A percentile compares a stretch with the other conserved stretches of the same genome.
phyloP scores from a whole-genome alignment of 164 flowering plant species.

The Magnolia sinica region DNA sequence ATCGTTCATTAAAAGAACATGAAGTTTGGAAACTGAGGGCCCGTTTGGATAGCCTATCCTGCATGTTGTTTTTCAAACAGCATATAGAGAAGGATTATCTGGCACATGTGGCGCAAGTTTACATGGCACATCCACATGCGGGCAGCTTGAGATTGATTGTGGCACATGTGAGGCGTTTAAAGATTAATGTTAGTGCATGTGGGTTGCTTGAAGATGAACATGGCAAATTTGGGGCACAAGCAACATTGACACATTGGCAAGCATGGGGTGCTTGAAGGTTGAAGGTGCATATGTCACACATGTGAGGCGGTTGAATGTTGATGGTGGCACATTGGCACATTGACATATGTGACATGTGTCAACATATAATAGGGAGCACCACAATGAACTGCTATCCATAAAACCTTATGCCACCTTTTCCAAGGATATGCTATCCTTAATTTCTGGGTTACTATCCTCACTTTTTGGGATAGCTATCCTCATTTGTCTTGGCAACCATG shows the following conservation, averaged over 20 bases:
- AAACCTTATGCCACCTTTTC: neutral
- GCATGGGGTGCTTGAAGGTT: neutral
- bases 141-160: neutral
- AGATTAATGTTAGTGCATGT: neutral
- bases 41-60: neutral
- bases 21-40: neutral
- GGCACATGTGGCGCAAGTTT: too few relatives aligned
- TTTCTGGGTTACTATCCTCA: too few relatives aligned
- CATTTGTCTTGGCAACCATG: too few relatives aligned
- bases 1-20: neutral
- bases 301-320: too few relatives aligned
- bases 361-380: neutral
- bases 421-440: neutral
- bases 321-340: neutral
- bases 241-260: neutral
- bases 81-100: too few relatives aligned
- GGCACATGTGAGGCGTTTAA: neutral
- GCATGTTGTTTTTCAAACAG: neutral
- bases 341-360: neutral
- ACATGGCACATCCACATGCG: neutral
- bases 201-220: neutral
- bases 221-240: neutral
- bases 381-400: neutral
- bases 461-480: too few relatives aligned
- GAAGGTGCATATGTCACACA: neutral